A percentile compares a stretch with the other conserved stretches of the same genome.
Conservation (phyloP, 495 filamentous ascomycete species). For the Gamarada debralockiae region DNA sequence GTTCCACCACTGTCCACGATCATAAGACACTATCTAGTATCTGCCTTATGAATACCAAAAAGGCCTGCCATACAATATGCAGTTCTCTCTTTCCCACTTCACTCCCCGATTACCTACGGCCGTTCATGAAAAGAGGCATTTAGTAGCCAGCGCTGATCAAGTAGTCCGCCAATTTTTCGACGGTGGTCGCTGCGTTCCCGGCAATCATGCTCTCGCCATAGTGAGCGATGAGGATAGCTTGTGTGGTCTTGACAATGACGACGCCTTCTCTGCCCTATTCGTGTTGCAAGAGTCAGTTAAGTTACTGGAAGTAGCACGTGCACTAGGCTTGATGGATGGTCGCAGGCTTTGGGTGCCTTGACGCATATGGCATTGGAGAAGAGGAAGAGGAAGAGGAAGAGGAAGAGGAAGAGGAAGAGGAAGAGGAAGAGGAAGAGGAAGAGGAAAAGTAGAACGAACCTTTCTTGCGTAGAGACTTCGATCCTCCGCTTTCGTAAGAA, state of each 20-base stretch:
- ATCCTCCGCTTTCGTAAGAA: conserved; percentile 66
- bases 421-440: not conserved
- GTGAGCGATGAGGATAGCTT: conserved; percentile 83
- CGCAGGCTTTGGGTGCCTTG: not conserved
- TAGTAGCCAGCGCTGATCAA: conserved; percentile 68
- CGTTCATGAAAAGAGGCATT: not conserved
- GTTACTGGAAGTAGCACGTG: not conserved
- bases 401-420: not conserved
- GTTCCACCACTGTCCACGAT: conserved; percentile 8
- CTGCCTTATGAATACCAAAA: conserved; percentile 21
- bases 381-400: not conserved
- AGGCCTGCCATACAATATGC: conserved; percentile 5
- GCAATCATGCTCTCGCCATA: conserved; percentile 67
- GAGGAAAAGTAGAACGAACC: conserved; percentile 45
- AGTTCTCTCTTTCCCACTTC: conserved; percentile 1
- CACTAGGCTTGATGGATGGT: too few relatives aligned
- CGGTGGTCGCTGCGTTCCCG: conserved; percentile 58
- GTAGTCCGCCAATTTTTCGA: conserved; percentile 73
- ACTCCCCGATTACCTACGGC: not conserved
- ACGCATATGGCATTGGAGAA: too few relatives aligned
- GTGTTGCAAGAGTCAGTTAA: not conserved
- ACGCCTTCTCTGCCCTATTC: conserved; percentile 78
- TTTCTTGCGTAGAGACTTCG: conserved; percentile 80
- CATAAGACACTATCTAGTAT: conserved; percentile 23
- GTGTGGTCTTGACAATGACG: conserved; percentile 73